Conservation (phyloP, 83 land plant species). For the Picea engelmannii region DNA sequence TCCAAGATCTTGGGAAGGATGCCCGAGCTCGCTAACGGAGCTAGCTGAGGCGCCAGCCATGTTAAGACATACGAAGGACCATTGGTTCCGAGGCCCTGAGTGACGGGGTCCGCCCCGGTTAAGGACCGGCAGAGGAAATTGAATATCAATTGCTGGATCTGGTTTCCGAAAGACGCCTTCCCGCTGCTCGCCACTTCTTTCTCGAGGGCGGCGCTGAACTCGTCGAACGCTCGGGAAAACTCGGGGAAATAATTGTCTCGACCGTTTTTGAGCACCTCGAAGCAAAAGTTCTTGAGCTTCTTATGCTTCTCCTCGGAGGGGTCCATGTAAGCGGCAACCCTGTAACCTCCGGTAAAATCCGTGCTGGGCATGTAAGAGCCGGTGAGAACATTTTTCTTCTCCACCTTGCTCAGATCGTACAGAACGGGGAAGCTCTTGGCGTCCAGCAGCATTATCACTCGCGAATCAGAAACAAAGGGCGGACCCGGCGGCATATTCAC, state of each 20-base stretch:
- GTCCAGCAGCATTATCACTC: slow-evolving; percentile 62
- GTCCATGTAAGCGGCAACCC: slow-evolving; percentile 57
- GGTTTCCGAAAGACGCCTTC: slow-evolving; percentile 27
- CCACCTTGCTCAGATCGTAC: slow-evolving; percentile 64
- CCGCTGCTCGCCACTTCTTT: slow-evolving; percentile 19
- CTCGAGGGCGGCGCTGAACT: slow-evolving; percentile 28
- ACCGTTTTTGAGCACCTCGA: slow-evolving; percentile 29
- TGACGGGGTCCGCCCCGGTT: slow-evolving; percentile 21
- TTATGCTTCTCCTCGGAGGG: slow-evolving; percentile 64
- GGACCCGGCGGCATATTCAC: slow-evolving; percentile 75
- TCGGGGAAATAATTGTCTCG: slow-evolving; percentile 43
- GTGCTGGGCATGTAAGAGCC: slow-evolving; percentile 74
- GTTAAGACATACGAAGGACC: slow-evolving; percentile 24
- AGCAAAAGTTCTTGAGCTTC: slow-evolving; percentile 43
- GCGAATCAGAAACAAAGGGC: slow-evolving; percentile 35
- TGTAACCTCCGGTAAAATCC: slow-evolving; percentile 60
- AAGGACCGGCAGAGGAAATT: slow-evolving; percentile 40
- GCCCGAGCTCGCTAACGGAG: slow-evolving; percentile 36
- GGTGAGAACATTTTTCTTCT: slow-evolving; percentile 54
- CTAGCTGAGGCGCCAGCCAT: slow-evolving; percentile 59
- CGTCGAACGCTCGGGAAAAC: slow-evolving; percentile 23
- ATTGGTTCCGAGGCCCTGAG: neutral
- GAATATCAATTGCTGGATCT: slow-evolving; percentile 31
- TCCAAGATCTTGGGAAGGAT: slow-evolving; percentile 33
- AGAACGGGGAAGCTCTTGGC: slow-evolving; percentile 62